These are phyloP conservation scores for Amanita inopinata DNA, from an alignment of 768 basidiomycete genomes.

Conservation along the genomic window DNA sequence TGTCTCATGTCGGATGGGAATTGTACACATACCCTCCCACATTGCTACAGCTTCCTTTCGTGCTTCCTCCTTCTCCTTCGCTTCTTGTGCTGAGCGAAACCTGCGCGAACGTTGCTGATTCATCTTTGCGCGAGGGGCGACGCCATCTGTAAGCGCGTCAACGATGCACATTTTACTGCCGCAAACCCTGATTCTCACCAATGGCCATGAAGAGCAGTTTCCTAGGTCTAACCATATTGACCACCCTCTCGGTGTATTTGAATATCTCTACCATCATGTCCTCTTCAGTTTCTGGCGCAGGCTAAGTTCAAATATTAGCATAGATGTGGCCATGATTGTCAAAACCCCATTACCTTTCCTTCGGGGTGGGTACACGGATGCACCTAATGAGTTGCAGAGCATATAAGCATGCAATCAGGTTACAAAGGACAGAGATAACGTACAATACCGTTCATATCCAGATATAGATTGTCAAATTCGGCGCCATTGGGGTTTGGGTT, in stretches of 20 bases:
- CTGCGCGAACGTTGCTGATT: slow-evolving; percentile 97
- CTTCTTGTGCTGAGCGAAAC: slow-evolving; percentile 92
- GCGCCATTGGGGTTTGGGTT: slow-evolving; percentile 86
- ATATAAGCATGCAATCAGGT: background rate
- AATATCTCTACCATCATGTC: slow-evolving; percentile 99
- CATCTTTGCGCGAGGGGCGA: slow-evolving; percentile 98
- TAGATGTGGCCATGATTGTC: slow-evolving; percentile 2
- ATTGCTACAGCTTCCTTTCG: slow-evolving; percentile 70
- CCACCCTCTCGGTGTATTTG: slow-evolving; percentile 92
- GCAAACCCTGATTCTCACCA: slow-evolving; percentile 38
- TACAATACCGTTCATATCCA: slow-evolving; percentile 99
- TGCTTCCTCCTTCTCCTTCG: slow-evolving; percentile 87
- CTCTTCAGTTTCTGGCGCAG: slow-evolving; percentile 94
- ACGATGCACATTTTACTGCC: background rate
- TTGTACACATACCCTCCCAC: slow-evolving; percentile 61
- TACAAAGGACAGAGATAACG: slow-evolving; percentile 19
- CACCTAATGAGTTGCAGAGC: slow-evolving; percentile 38
- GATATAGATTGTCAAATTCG: slow-evolving; percentile 94
- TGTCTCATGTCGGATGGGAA: slow-evolving; percentile 1
- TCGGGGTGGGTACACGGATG: slow-evolving; percentile 99
- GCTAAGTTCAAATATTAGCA: slow-evolving; percentile 31
- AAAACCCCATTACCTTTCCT: slow-evolving; percentile 53
- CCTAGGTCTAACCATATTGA: slow-evolving; percentile 93
- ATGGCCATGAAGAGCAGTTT: slow-evolving; percentile 98
- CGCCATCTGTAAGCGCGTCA: slow-evolving; percentile 57